Percentiles rank a stretch among this genome's conserved stretches.
Evolutionary conservation across 768 basidiomycete genomes (phyloP).

Genomic region (Boletus edulis): DNA sequence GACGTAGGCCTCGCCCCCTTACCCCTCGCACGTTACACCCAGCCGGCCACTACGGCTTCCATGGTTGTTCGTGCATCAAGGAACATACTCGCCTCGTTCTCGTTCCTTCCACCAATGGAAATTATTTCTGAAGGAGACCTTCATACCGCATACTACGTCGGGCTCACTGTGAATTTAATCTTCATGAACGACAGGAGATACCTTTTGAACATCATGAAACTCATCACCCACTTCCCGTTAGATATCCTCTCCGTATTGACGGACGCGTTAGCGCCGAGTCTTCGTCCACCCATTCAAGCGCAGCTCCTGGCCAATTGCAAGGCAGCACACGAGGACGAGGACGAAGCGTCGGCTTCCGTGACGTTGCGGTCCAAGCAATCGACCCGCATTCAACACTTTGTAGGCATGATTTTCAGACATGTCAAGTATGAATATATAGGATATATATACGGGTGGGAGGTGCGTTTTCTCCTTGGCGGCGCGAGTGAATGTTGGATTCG

Average conservation of each 20-base stretch:
- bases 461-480: constrained; percentile 15
- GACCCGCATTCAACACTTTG: constrained; percentile 39
- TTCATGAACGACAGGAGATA: constrained; percentile 34
- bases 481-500: background rate
- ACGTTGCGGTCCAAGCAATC: constrained; percentile 25
- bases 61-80: constrained; percentile 42
- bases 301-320: constrained; percentile 33
- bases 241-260: constrained; percentile 43
- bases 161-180: constrained; percentile 39
- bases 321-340: constrained; percentile 31
- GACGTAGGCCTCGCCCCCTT: constrained; percentile 24
- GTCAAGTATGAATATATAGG: constrained; percentile 39
- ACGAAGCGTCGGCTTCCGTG: constrained; percentile 24
- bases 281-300: constrained; percentile 22
- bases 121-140: constrained; percentile 31
- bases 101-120: constrained; percentile 17
- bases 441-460: constrained; percentile 51
- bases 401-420: constrained; percentile 49
- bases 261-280: constrained; percentile 35
- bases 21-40: constrained; percentile 20
- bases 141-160: constrained; percentile 35
- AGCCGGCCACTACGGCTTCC: constrained; percentile 30
- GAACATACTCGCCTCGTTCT: constrained; percentile 37
- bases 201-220: constrained; percentile 32
- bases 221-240: constrained; percentile 37